Conservation (phyloP, 1,139 yeast species). For the Hemisphaericaspora lyxosophila region DNA sequence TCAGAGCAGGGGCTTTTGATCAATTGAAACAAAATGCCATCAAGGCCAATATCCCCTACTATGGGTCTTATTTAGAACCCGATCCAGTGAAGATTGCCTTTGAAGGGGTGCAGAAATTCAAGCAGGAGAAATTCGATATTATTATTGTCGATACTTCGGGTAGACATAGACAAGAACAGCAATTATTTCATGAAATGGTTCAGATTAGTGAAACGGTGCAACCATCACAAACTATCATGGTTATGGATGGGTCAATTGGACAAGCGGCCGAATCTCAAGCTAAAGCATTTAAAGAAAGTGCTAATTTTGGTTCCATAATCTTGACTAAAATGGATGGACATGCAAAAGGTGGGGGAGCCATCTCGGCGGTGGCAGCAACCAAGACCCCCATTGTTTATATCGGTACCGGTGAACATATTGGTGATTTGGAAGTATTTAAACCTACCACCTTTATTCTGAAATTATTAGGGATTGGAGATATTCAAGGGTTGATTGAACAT, state of each 20-base stretch:
- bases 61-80: constrained; percentile 92
- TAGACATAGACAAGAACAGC: constrained; percentile 94
- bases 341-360: constrained; percentile 99
- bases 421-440: constrained; percentile 87
- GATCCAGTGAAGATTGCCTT: constrained; percentile 91
- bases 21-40: constrained; percentile 97
- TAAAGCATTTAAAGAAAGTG: constrained; percentile 86
- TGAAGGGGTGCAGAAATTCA: constrained; percentile 91
- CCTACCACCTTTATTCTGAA: constrained; percentile 89
- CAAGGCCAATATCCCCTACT: constrained; percentile 90
- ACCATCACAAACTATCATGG: constrained; percentile 97
- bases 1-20: constrained; percentile 99
- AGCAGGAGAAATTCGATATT: constrained; percentile 86
- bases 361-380: constrained; percentile 97
- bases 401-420: constrained; percentile 97
- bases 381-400: constrained; percentile 94
- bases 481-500: constrained; percentile 91
- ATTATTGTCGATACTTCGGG: constrained; percentile 98
- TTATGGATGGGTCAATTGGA: constrained; percentile 94
- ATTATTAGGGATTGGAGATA: constrained; percentile 91
- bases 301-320: constrained; percentile 93
- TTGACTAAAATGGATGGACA: constrained; percentile 98
- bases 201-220: constrained; percentile 83
- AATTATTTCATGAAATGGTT: constrained; percentile 89
- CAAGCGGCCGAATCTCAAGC: constrained; percentile 98